Evolutionary conservation across 2,329 filamentous ascomycete genomes (phyloP).

Genomic region (Cercospora sp.): DNA sequence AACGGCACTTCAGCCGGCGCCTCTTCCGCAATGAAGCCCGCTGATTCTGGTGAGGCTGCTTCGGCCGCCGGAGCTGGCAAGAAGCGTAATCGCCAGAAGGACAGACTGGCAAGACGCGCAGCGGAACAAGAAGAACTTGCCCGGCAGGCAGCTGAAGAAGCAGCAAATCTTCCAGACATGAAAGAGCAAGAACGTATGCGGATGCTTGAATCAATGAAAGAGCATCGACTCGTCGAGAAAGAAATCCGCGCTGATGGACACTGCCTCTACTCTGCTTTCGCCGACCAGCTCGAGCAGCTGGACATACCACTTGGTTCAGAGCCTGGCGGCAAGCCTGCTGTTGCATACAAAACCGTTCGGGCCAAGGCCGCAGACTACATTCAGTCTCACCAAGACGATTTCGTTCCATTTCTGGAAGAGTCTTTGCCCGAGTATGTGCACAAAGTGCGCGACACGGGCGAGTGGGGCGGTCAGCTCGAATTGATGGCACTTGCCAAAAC

Average conservation of each 20-base stretch:
- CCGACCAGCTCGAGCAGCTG: constrained; percentile 68
- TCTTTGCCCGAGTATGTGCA: constrained; percentile 69
- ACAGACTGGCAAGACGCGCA: constrained; percentile 81
- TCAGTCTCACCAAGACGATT: constrained; percentile 70
- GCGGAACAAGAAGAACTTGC: constrained; percentile 76
- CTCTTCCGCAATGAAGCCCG: not conserved
- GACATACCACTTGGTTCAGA: constrained; percentile 45
- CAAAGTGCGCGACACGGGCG: constrained; percentile 81
- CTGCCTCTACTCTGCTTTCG: constrained; percentile 89
- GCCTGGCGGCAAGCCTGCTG: constrained; percentile 19
- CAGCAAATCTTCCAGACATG: constrained; percentile 70
- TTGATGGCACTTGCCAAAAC: constrained; percentile 77
- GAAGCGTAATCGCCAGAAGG: constrained; percentile 90
- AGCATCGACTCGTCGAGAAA: constrained; percentile 67
- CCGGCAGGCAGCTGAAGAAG: constrained; percentile 71
- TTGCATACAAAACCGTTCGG: constrained; percentile 66
- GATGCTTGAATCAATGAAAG: constrained; percentile 68
- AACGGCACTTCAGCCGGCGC: not conserved
- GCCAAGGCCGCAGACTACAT: constrained; percentile 77
- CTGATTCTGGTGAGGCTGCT: constrained; percentile 13
- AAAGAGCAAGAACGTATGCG: constrained; percentile 67
- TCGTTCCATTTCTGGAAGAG: constrained; percentile 83
- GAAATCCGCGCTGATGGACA: constrained; percentile 89
- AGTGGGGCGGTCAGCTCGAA: constrained; percentile 96
- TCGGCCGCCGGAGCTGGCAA: constrained; percentile 45